phyloP scores from a whole-genome alignment of 257 asterid species.

The Solanum neorickii region DNA sequence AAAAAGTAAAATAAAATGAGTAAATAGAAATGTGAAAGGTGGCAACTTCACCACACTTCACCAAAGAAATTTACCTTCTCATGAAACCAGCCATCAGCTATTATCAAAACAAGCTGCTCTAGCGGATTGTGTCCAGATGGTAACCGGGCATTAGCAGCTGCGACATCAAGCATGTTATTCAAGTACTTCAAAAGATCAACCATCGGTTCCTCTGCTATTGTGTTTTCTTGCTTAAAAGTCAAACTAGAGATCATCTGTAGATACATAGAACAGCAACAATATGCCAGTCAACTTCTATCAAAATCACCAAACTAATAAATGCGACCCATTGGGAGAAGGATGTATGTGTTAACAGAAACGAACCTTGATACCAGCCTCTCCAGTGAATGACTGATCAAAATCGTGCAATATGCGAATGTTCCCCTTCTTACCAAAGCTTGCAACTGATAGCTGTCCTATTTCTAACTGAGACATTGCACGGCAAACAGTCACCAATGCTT shows the following conservation, averaged over 20 bases:
- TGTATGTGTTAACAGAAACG: neutral
- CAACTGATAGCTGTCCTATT: constrained; percentile 79
- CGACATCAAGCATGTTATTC: constrained; percentile 55
- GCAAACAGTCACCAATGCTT: constrained; percentile 89
- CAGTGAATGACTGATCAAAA: constrained; percentile 75
- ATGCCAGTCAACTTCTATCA: neutral
- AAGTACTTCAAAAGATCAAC: constrained; percentile 70
- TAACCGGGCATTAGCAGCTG: constrained; percentile 50
- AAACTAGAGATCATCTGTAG: constrained; percentile 82
- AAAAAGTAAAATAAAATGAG: neutral
- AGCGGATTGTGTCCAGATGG: constrained; percentile 89
- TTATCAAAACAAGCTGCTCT: constrained; percentile 89
- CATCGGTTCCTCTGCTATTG: constrained; percentile 68
- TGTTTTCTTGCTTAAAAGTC: constrained; percentile 85
- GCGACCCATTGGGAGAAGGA: neutral
- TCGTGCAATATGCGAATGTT: constrained; percentile 67
- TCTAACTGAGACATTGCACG: constrained; percentile 97
- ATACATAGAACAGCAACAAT: neutral
- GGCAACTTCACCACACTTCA: neutral
- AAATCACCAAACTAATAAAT: neutral
- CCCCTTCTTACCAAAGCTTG: constrained; percentile 93
- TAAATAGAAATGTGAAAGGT: neutral
- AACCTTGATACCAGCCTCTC: constrained; percentile 88
- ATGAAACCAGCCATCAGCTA: constrained; percentile 81
- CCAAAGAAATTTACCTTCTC: constrained; percentile 51